Conservation (phyloP, 2,329 filamentous ascomycete species). For the Nannizziopsis barbatae region DNA sequence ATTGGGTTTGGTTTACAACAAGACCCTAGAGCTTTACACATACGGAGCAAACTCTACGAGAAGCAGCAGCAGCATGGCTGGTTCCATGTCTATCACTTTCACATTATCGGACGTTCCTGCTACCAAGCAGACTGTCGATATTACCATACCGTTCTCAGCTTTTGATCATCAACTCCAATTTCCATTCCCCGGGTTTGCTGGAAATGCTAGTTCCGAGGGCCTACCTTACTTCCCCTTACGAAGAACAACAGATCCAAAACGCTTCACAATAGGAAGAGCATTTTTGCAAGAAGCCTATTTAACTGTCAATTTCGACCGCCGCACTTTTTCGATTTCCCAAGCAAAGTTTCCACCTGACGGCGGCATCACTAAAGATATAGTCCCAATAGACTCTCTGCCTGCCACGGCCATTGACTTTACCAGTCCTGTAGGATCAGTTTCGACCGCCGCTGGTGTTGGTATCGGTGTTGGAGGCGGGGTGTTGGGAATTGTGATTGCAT, state of each 20-base stretch:
- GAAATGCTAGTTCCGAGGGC: slow-evolving; percentile 18
- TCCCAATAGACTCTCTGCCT: slow-evolving; percentile 18
- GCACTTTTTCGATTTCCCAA: slow-evolving; percentile 28
- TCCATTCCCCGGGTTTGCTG: slow-evolving; percentile 25
- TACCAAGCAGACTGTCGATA: slow-evolving; percentile 21
- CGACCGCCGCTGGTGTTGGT: slow-evolving; percentile 9
- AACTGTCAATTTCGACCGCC: slow-evolving; percentile 29
- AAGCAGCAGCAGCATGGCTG: slow-evolving; percentile 17
- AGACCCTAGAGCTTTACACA: slow-evolving; percentile 27
- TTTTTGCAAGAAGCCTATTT: slow-evolving; percentile 35
- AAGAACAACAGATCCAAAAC: slow-evolving; percentile 24
- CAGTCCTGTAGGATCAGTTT: background rate
- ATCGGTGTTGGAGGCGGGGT: slow-evolving; percentile 11
- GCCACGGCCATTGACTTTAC: slow-evolving; percentile 9
- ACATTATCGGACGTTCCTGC: slow-evolving; percentile 23
- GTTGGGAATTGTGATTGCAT: slow-evolving; percentile 5
- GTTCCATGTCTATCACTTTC: slow-evolving; percentile 29
- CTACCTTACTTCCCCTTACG: slow-evolving; percentile 33
- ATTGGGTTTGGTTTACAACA: slow-evolving; percentile 29
- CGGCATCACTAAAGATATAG: slow-evolving; percentile 14
- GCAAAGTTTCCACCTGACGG: slow-evolving; percentile 22
- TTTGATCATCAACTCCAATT: slow-evolving; percentile 30
- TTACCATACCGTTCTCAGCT: slow-evolving; percentile 31
- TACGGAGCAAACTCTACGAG: slow-evolving; percentile 21
- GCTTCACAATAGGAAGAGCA: slow-evolving; percentile 31